Conservation (phyloP, 371 early-diverging fungal genomes). For the Syncephalastrum racemosum region DNA sequence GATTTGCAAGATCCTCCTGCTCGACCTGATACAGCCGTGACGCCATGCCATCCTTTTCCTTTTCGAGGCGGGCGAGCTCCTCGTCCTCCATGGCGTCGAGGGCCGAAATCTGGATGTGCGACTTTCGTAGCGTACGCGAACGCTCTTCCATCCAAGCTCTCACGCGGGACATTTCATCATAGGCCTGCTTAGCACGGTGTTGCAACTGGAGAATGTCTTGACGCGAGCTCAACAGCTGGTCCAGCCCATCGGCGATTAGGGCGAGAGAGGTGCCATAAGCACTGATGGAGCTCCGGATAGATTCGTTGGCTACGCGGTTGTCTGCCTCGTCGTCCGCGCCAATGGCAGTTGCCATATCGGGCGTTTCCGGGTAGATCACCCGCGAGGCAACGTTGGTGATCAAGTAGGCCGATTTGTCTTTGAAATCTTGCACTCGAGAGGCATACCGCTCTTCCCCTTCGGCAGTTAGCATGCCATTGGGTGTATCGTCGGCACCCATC, state of each 20-base stretch:
- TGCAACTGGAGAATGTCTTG: slow-evolving; percentile 39
- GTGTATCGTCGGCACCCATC: slow-evolving; percentile 14
- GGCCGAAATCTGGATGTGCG: slow-evolving; percentile 13
- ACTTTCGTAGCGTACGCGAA: slow-evolving; percentile 20
- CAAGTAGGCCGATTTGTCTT: slow-evolving; percentile 38
- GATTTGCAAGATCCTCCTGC: slow-evolving; percentile 35
- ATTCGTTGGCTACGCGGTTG: slow-evolving; percentile 36
- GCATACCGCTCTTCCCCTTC: slow-evolving; percentile 24
- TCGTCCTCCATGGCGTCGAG: slow-evolving; percentile 9
- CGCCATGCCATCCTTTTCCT: slow-evolving; percentile 41
- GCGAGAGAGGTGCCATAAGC: slow-evolving; percentile 42
- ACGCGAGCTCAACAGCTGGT: slow-evolving; percentile 38
- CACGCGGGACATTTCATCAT: slow-evolving; percentile 33
- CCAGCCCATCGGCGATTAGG: slow-evolving; percentile 40
- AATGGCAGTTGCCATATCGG: slow-evolving; percentile 41
- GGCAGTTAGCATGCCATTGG: background rate
- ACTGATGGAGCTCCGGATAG: slow-evolving; percentile 33
- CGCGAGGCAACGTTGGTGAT: slow-evolving; percentile 31
- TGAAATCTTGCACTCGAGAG: slow-evolving; percentile 29
- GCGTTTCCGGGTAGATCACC: slow-evolving; percentile 39
- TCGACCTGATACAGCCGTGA: slow-evolving; percentile 33
- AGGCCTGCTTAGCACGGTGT: slow-evolving; percentile 34
- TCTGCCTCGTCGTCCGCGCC: slow-evolving; percentile 32
- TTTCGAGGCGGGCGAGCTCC: slow-evolving; percentile 38
- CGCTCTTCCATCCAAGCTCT: slow-evolving; percentile 46